Conservation (phyloP, 768 basidiomycete genomes). For the Saitozyma podzolica region DNA sequence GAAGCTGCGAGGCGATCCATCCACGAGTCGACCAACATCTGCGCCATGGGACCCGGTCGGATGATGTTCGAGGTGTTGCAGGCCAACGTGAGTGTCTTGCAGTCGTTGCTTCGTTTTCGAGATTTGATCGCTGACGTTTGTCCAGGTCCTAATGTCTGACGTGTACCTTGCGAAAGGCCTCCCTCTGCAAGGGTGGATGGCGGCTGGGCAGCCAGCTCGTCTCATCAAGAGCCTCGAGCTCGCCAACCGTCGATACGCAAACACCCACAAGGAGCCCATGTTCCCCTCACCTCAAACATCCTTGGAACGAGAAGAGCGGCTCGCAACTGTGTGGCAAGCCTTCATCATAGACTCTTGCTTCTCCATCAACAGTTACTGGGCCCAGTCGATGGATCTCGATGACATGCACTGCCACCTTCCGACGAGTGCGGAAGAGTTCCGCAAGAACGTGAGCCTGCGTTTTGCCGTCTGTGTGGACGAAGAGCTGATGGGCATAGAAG, state of each 20-base stretch:
- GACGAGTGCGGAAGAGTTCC: conserved; percentile 17
- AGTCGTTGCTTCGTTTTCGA: too few relatives aligned
- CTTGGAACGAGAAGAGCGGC: conserved; percentile 40
- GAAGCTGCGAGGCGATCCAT: conserved; percentile 20
- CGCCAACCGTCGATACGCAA: conserved; percentile 16
- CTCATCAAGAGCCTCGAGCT: conserved; percentile 39
- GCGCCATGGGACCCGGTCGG: conserved; percentile 26
- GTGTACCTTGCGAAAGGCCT: conserved; percentile 39
- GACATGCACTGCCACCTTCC: conserved; percentile 36
- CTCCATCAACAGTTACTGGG: conserved; percentile 33
- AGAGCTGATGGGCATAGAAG: conserved; percentile 3
- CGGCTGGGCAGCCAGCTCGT: conserved; percentile 28
- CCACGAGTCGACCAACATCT: conserved; percentile 18
- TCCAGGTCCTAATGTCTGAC: conserved; percentile 33
- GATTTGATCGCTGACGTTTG: conserved; percentile 4
- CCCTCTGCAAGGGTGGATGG: conserved; percentile 39
- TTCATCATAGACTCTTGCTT: conserved; percentile 37
- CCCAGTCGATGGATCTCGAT: conserved; percentile 23
- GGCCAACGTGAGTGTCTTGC: conserved; percentile 26
- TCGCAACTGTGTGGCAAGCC: conserved; percentile 40
- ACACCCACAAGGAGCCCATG: conserved; percentile 27
- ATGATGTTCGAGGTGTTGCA: conserved; percentile 36
- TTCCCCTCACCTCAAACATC: conserved; percentile 17
- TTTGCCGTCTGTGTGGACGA: background rate
- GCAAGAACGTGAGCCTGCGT: conserved; percentile 14